These are phyloP conservation scores for Haplosporangium gracile DNA, from an alignment of 192 early-diverging fungal genomes.

Conservation along the genomic window DNA sequence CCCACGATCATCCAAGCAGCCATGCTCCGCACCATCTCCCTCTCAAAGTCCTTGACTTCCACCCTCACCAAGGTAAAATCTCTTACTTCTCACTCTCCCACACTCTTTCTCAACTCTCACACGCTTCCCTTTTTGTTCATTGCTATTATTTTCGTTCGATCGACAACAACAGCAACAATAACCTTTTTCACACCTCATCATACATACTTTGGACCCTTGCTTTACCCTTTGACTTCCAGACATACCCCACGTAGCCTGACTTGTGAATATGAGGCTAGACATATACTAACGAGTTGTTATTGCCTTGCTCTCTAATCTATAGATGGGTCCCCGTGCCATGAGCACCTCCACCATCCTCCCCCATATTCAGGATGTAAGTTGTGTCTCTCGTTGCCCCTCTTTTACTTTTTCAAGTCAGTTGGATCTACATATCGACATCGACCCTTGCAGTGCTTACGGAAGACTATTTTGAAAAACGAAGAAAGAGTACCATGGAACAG, in stretches of 20 bases:
- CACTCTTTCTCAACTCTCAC: not conserved
- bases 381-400: not conserved
- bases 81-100: not conserved
- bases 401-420: not conserved
- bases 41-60: slow-evolving; percentile 50
- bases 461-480: not conserved
- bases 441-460: not conserved
- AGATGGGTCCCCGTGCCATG: slow-evolving; percentile 59
- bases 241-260: not conserved
- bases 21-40: slow-evolving; percentile 50
- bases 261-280: not conserved
- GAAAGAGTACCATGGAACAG: not conserved
- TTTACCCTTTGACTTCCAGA: not conserved
- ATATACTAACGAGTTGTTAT: not conserved
- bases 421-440: not conserved
- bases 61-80: slow-evolving; percentile 44
- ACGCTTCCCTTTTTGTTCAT: not conserved
- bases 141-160: not conserved
- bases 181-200: not conserved
- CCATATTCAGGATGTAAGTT: slow-evolving; percentile 54
- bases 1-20: slow-evolving; percentile 16
- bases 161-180: not conserved
- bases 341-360: slow-evolving; percentile 52
- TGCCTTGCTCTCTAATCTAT: not conserved
- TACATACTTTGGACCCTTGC: not conserved